A percentile compares a stretch with the other conserved stretches of the same genome.
Conservation (phyloP, 176 grass and related monocot genomes). For the Juncus effusus region DNA sequence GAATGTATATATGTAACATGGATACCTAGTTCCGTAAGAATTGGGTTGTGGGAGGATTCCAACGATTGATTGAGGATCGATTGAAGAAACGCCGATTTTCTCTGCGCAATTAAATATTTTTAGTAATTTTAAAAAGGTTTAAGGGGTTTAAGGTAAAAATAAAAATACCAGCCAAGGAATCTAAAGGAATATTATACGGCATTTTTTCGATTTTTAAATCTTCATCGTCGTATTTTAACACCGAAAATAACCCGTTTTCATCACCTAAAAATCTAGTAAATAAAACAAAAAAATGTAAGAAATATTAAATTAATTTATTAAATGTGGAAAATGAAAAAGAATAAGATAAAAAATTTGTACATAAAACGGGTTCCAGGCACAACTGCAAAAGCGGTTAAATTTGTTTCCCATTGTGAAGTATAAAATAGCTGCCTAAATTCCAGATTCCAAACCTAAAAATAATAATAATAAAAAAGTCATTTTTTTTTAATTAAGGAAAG, state of each 20-base stretch:
- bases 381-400: conserved; percentile 89
- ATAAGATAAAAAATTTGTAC: conserved; percentile 34
- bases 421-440: conserved; percentile 79
- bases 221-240: conserved; percentile 74
- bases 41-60: conserved; percentile 75
- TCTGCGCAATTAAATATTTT: conserved; percentile 34
- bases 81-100: conserved; percentile 49
- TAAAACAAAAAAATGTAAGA: conserved; percentile 22
- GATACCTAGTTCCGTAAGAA: conserved; percentile 71
- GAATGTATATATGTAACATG: conserved; percentile 4
- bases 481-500: background rate
- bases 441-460: conserved; percentile 80
- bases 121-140: conserved; percentile 13
- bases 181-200: conserved; percentile 63
- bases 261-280: conserved; percentile 80
- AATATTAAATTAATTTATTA: conserved; percentile 24
- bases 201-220: conserved; percentile 78
- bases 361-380: conserved; percentile 68
- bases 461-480: conserved; percentile 14
- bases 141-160: background rate
- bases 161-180: conserved; percentile 54
- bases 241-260: conserved; percentile 86
- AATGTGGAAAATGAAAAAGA: conserved; percentile 7
- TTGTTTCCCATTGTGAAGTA: conserved; percentile 63
- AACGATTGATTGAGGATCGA: conserved; percentile 72